Evolutionary conservation across 768 basidiomycete species (phyloP), one percentile per base, ranked within the genome.

Genomic region (Mycena albidolilacea): DNA sequence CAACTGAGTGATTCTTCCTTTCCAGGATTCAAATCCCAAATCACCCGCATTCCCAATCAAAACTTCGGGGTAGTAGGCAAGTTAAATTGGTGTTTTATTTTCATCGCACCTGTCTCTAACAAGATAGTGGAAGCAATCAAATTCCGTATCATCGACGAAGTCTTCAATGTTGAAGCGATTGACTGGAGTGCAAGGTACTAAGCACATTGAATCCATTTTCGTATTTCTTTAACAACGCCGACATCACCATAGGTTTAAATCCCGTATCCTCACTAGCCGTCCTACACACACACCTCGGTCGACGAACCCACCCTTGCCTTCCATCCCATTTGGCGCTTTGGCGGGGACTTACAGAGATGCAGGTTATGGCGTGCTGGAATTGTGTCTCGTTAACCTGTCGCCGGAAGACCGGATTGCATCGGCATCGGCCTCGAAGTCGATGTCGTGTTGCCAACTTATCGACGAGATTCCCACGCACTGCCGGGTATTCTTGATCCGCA

Each of bases 181-280:
- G 80, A 82, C 63, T 81, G 80, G 80, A 76, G 70, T 30, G 52
- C 21, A 19, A 75, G 77, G 79, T 78, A n/a, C 48, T 1, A 14
- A 30, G 2, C 30, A 30, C 2, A 14, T 43, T 43, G 48, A 50
- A 50, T n/a, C 30, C 2, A 3, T 50, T n/a, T 8, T n/a, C 7
- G 48, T 0, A n/a, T n/a, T 50, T n/a, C 8, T n/a, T 43, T 50
- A 7, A n/a, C 30, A 30, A 30, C 30, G 30, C 30, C 30, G 30
- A 30, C 30, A 7, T 8, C 57, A 5, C 58, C 46, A 9, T 17
- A 71, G 69, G 48, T 48, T 48, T n/a, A 61, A 67, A 54, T 67
- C 65, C 11, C 52, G 21, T 5, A 46, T 68, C 7, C 50, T 77
- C 35, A 43, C 63, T 6, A 37, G 17, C 19, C 39, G 61, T 30